A percentile compares a stretch with the other conserved stretches of the same genome.
phyloP scores from a whole-genome alignment of 495 filamentous ascomycete genomes.

The Coniosporium apollinis region DNA sequence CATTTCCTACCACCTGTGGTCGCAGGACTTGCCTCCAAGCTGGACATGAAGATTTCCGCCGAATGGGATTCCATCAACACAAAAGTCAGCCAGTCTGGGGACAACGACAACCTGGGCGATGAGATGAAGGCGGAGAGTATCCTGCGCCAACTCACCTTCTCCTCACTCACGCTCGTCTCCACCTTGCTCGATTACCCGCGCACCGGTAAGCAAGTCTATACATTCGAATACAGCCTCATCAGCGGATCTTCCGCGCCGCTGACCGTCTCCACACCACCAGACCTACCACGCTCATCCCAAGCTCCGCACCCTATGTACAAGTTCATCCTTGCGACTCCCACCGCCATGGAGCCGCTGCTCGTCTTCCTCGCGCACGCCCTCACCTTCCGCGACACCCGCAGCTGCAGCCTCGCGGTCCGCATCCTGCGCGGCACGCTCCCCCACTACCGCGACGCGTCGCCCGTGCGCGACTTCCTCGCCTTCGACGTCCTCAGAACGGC shows the following conservation, averaged over 20 bases:
- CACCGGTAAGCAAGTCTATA: constrained; percentile 25
- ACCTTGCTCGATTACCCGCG: constrained; percentile 64
- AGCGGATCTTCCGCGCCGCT: neutral
- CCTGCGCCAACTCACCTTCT: constrained; percentile 79
- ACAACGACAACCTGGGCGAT: constrained; percentile 57
- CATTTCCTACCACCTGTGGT: constrained; percentile 82
- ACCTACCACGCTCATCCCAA: constrained; percentile 34
- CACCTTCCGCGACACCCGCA: constrained; percentile 77
- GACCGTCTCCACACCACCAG: neutral
- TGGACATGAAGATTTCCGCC: constrained; percentile 67
- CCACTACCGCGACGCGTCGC: constrained; percentile 44
- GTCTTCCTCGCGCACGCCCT: constrained; percentile 83
- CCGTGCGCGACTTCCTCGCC: constrained; percentile 79
- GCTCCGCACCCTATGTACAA: constrained; percentile 18
- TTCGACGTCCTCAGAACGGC: constrained; percentile 67
- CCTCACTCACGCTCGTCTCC: constrained; percentile 77
- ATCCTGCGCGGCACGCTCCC: constrained; percentile 71
- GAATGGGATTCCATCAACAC: constrained; percentile 64
- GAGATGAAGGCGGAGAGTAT: constrained; percentile 99
- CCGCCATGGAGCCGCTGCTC: constrained; percentile 72
- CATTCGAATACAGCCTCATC: constrained; percentile 1
- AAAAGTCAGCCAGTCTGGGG: constrained; percentile 42
- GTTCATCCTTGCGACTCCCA: constrained; percentile 64
- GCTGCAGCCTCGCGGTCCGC: constrained; percentile 67
- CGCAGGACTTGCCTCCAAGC: constrained; percentile 61